Base-by-base conservation (phyloP, 1,284 basidiomycete species). In the Ceratobasidium sp. region DNA sequence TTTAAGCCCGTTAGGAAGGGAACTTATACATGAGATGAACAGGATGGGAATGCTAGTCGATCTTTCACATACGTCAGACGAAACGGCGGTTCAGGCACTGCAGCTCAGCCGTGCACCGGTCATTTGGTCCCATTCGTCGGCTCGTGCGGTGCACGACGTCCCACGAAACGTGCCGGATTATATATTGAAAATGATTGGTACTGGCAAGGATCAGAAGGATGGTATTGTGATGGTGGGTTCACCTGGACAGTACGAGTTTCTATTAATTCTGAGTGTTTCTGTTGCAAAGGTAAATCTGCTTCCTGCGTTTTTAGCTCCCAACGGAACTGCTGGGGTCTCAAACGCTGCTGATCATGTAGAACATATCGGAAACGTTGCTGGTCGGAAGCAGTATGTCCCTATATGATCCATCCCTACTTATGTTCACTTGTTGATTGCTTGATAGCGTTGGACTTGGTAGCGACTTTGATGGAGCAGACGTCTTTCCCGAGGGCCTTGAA, bases 11-110 rank as follows among this genome's bases (percentile, higher is more conserved):
- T 86, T 97, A 40, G 96, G 96, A 1, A 84, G 85, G 52, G 85
- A 87, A 23, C 89, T 97, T 65, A 89, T 98, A 76, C 87, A 89
- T 54, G 96, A 98, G 85, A 94, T 97, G 93, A 97, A 97, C 85
- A 90, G 96, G 50, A 86, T 98, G 26, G 96, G 96, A 15, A 90
- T 96, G 83, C 86, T 95, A 71, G 89, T 95, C 40, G 94, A 96
- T 83, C 86, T 96, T 64, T 94, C 92, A 20, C 95, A 97, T 84
- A 95, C 94, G 0, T 94, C 94, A 1, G 96, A 97, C 83, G 88
- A 89, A 70, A 96, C 95, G 0, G 94, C 95, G 3, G 86, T 86
- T n/a, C 93, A 96, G 83, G 93, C 92, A 2, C 85, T 96, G 78
- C 83, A 86, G n/a, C 81, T 89, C 61, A 90, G 91, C 2, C 89